Evolutionary conservation across 1,139 yeast genomes (phyloP), one percentile per base, ranked within the genome.

Genomic region (Sugiyamaella novakii): DNA sequence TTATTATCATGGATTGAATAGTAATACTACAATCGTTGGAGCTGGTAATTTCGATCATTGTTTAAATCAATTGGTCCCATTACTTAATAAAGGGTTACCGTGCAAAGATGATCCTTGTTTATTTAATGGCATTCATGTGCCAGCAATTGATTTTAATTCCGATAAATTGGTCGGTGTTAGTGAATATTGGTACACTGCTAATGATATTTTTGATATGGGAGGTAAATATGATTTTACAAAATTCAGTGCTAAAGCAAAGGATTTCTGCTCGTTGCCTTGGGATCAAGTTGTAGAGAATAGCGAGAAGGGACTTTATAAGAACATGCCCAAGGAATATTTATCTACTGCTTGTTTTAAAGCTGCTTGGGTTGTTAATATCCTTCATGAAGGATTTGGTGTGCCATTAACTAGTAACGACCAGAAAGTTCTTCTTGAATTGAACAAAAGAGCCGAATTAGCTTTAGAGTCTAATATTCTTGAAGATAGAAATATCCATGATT

Each of bases 151-250:
- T 59, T 83, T 84, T 58, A 78, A 75, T 43, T 70, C 77, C 29
- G 80, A 80, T 55, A 80, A 78, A 53, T 84, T 86, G 55, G 76
- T 83, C 29, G 94, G 94, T 0, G 87, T 87, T 3, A 83, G 89
- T 59, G 95, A 89, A 35, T 86, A 84, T 63, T 85, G 92, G 89
- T 84, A 84, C 62, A 81, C 88, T 2, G 75, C 84, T 6, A 76
- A 77, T 19, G 77, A 74, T 37, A 67, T 83, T 8, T 66, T 69
- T 47, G 59, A 62, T 2, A 56, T 68, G 43, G 67, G 71, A 2
- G 77, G 76, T 1, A 69, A 61, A 40, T 73, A 71, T 50, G 75
- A 74, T 54, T 71, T 68, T 50, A 58, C 60, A 5, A 56, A 63
- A 19, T 78, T 80, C 36, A 75, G 76, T 54, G 61, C 66, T 3